These are phyloP conservation scores for Striga hermonthica DNA, from an alignment of 305 asterid genomes.

Conservation along the genomic window DNA sequence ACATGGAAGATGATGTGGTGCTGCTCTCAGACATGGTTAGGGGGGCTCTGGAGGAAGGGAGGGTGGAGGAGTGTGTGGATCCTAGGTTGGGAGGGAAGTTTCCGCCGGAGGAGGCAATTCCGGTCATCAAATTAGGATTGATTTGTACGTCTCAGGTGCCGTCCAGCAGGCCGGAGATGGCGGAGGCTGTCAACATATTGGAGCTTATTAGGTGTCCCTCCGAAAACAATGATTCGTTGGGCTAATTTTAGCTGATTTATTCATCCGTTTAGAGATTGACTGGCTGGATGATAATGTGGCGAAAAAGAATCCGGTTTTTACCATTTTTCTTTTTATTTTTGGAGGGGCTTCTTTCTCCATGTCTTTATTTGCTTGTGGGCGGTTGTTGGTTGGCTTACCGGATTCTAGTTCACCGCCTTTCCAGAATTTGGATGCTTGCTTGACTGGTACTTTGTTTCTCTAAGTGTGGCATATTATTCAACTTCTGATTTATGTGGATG, in stretches of 20 bases:
- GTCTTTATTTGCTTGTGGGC: neutral
- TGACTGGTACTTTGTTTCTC: neutral
- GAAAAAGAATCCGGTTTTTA: constrained; percentile 56
- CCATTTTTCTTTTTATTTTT: constrained; percentile 25
- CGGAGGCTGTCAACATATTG: constrained; percentile 57
- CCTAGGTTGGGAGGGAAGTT: constrained; percentile 49
- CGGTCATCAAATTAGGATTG: constrained; percentile 54
- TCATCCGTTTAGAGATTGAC: neutral
- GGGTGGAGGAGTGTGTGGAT: constrained; percentile 55
- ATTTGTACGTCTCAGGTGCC: constrained; percentile 71
- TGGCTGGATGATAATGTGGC: constrained; percentile 34
- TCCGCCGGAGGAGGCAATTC: constrained; percentile 57
- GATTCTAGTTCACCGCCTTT: constrained; percentile 64
- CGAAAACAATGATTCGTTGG: constrained; percentile 43
- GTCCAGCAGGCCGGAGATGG: constrained; percentile 63
- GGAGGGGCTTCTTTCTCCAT: constrained; percentile 1
- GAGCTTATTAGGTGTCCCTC: constrained; percentile 57
- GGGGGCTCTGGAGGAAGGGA: constrained; percentile 59
- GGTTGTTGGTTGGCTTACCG: constrained; percentile 28
- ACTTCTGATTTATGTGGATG: constrained; percentile 1
- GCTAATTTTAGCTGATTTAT: constrained; percentile 11
- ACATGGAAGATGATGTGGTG: constrained; percentile 69
- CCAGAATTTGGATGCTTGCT: constrained; percentile 21
- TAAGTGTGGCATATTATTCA: constrained; percentile 6
- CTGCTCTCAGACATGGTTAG: constrained; percentile 66